Base-by-base conservation (phyloP, 2,329 filamentous ascomycete genomes). In the Phialophora tarda region DNA sequence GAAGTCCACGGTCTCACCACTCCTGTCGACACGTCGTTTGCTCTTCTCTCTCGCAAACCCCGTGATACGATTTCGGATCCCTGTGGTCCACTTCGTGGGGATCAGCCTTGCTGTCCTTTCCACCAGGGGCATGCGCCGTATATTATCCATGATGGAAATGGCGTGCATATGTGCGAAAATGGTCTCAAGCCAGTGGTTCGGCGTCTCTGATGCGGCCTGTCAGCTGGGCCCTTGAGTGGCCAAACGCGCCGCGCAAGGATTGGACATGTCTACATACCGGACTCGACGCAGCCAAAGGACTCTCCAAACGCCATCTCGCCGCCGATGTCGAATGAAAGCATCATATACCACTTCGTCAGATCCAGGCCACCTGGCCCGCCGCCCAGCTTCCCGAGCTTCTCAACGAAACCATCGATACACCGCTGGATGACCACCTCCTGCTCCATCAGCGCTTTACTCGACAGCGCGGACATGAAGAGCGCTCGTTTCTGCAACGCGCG, bases 281-380 rank as follows among this genome's bases (percentile, higher is more conserved):
- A 53, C 26, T 71, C 67, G 6, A 77, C 72, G 66, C 74, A 75
- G 50, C 72, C 66, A 55, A 77, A 77, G 0, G 75, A 71, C 53
- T 77, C 74, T 12, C 74, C 75, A 41, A 76, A 77, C 11, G 72
- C 70, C 10, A 77, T 67, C 26, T 76, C 74, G 2, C 75, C 75
- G 4, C 75, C 71, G 24, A 77, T 69, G 44, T 80, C 78, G 48
- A 80, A 79, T 8, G 26, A 53, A 26, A 24, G 21, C 48, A 53
- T 28, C 21, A 24, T 53, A 3, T 53, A 53, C 48, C 48, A 53
- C 26, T 24, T 28, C n/a, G 21, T 28, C 10, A 53, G 11, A 53
- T 53, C 48, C 26, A 28, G 48, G 1, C 26, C 26, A 21, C 11
- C 6, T 53, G 23, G 23, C 10, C 48, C 48, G 21, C 26, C 23